These are phyloP conservation scores for Entonaema liquescens DNA, from an alignment of 495 filamentous ascomycete genomes.

Conservation along the genomic window DNA sequence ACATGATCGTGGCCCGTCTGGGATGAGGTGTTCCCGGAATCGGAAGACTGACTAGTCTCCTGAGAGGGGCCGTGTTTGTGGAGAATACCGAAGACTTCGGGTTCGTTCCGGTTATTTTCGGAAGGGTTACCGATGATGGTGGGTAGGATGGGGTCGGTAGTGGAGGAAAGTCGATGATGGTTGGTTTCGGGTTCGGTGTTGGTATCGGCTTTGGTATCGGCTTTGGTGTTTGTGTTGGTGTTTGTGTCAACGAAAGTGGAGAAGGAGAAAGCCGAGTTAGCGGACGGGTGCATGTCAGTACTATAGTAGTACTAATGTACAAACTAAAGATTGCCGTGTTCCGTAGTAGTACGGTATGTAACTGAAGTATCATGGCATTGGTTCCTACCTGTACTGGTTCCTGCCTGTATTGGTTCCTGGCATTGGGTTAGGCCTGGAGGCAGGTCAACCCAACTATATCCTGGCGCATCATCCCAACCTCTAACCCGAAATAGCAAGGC, in stretches of 20 bases:
- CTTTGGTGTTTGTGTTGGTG: background rate
- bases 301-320: slow-evolving; percentile 1
- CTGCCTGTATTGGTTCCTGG: no score
- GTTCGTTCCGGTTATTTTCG: slow-evolving; percentile 9
- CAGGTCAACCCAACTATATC: no score
- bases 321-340: background rate
- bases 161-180: slow-evolving; percentile 8
- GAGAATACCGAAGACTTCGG: background rate
- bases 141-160: background rate
- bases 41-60: slow-evolving; percentile 32
- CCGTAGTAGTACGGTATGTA: background rate
- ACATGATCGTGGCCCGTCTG: slow-evolving; percentile 12
- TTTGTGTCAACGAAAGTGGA: slow-evolving; percentile 6
- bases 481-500: no score
- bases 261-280: slow-evolving; percentile 15
- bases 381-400: background rate
- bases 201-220: background rate
- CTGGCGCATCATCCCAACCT: no score
- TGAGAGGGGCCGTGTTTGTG: slow-evolving; percentile 34
- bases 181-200: background rate
- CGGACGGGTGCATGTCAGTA: slow-evolving; percentile 31
- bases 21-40: slow-evolving; percentile 22
- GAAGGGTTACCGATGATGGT: slow-evolving; percentile 8
- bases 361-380: slow-evolving; percentile 1
- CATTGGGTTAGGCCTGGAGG: no score